A percentile compares a stretch with the other conserved stretches of the same genome.
These are phyloP conservation scores for Dryas integrifolia DNA, from an alignment of 331 rosid genomes.

Conservation along the genomic window DNA sequence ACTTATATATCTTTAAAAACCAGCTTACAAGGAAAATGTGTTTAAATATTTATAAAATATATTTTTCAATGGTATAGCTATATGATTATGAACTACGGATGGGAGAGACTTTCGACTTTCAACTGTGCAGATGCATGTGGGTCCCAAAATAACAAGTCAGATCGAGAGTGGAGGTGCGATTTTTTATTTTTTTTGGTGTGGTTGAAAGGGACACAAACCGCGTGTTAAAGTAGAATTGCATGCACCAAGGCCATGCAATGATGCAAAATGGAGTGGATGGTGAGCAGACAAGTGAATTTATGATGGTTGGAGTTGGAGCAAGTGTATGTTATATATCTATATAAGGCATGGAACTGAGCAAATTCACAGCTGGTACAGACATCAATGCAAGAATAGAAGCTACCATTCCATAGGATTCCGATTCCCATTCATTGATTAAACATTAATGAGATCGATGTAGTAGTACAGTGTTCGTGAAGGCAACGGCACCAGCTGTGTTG, in stretches of 20 bases:
- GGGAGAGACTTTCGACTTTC: too few relatives aligned
- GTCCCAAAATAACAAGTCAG: background rate
- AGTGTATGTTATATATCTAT: background rate
- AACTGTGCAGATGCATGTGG: too few relatives aligned
- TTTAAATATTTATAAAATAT: too few relatives aligned
- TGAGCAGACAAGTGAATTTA: background rate
- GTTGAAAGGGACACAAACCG: background rate
- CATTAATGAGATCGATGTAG: too few relatives aligned
- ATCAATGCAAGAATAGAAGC: slow-evolving; percentile 14
- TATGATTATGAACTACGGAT: too few relatives aligned
- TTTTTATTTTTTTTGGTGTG: background rate
- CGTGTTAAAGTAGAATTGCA: background rate
- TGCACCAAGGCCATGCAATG: background rate
- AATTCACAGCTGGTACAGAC: background rate
- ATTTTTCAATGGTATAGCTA: too few relatives aligned
- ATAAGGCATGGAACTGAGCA: background rate
- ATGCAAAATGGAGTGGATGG: background rate
- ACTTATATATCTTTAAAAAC: too few relatives aligned
- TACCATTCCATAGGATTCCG: slow-evolving; percentile 19
- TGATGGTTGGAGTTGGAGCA: slow-evolving; percentile 15
- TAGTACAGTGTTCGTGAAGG: slow-evolving; percentile 64
- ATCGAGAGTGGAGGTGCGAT: background rate
- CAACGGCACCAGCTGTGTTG: slow-evolving; percentile 51
- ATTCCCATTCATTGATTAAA: background rate
- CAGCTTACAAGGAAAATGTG: too few relatives aligned